These are phyloP conservation scores for Apophysomyces variabilis DNA, from an alignment of 371 early-diverging fungal genomes.

Conservation along the genomic window DNA sequence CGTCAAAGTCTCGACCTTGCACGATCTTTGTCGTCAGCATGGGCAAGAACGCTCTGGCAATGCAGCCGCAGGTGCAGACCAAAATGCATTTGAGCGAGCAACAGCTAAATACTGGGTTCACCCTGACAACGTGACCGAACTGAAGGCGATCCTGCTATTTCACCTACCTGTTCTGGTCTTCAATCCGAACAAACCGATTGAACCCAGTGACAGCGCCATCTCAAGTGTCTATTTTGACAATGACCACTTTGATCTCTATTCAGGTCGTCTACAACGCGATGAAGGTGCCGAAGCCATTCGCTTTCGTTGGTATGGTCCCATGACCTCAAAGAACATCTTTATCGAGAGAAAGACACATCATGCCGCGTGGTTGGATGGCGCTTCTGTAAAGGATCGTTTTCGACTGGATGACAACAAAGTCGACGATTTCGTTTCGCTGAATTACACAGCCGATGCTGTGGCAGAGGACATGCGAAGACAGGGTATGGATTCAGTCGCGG, in stretches of 20 bases:
- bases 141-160: slow-evolving; percentile 91
- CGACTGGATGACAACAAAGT: slow-evolving; percentile 91
- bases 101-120: slow-evolving; percentile 99
- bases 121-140: slow-evolving; percentile 96
- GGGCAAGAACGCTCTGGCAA: slow-evolving; percentile 58
- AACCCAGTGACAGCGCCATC: slow-evolving; percentile 84
- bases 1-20: slow-evolving; percentile 85
- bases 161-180: slow-evolving; percentile 96
- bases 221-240: slow-evolving; percentile 98
- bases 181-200: slow-evolving; percentile 70
- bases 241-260: slow-evolving; percentile 88
- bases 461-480: slow-evolving; percentile 79
- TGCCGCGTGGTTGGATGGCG: slow-evolving; percentile 96
- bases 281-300: slow-evolving; percentile 94
- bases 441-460: slow-evolving; percentile 79
- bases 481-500: slow-evolving; percentile 69
- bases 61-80: slow-evolving; percentile 59
- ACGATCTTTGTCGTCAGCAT: slow-evolving; percentile 82
- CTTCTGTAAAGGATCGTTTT: slow-evolving; percentile 96
- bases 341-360: slow-evolving; percentile 98
- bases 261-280: slow-evolving; percentile 87
- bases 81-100: slow-evolving; percentile 80
- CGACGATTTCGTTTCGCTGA: slow-evolving; percentile 79
- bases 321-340: slow-evolving; percentile 70
- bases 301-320: slow-evolving; percentile 90